phyloP scores from a whole-genome alignment of 2,329 filamentous ascomycete species.

The Diatrype stigma region DNA sequence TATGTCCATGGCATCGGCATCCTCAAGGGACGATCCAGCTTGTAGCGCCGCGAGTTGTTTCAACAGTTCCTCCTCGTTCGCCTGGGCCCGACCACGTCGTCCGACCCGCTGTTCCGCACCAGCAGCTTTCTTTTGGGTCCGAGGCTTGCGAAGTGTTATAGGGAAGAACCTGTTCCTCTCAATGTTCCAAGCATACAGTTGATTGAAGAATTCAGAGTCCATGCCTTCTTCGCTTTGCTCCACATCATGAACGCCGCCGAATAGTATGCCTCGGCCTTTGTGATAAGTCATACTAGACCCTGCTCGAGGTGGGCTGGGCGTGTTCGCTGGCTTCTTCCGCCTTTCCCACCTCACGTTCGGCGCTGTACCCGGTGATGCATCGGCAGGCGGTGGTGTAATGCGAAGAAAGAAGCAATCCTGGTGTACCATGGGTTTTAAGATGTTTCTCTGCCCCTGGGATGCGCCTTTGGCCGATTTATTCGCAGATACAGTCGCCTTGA shows the following conservation, averaged over 20 bases:
- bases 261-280: slow-evolving; percentile 86
- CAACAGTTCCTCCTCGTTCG: slow-evolving; percentile 86
- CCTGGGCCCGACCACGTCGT: slow-evolving; percentile 72
- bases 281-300: slow-evolving; percentile 93
- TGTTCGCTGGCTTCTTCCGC: slow-evolving; percentile 86
- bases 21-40: slow-evolving; percentile 63
- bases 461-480: slow-evolving; percentile 62
- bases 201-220: slow-evolving; percentile 95
- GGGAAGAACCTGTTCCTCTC: slow-evolving; percentile 95
- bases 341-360: slow-evolving; percentile 86
- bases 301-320: slow-evolving; percentile 76
- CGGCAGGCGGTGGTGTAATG: slow-evolving; percentile 66
- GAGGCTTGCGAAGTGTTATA: slow-evolving; percentile 69
- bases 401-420: slow-evolving; percentile 93
- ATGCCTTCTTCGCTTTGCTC: slow-evolving; percentile 91
- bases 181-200: slow-evolving; percentile 87
- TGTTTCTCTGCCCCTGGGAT: slow-evolving; percentile 61
- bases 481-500: slow-evolving; percentile 65
- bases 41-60: slow-evolving; percentile 83
- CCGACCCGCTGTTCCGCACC: slow-evolving; percentile 52
- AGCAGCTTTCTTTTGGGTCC: slow-evolving; percentile 60
- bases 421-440: slow-evolving; percentile 83
- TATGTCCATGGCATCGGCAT: slow-evolving; percentile 38
- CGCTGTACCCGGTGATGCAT: slow-evolving; percentile 59
- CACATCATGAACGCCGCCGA: slow-evolving; percentile 91